These are phyloP conservation scores for Vitis riparia DNA, from an alignment of 164 flowering plant genomes.

Conservation along the genomic window DNA sequence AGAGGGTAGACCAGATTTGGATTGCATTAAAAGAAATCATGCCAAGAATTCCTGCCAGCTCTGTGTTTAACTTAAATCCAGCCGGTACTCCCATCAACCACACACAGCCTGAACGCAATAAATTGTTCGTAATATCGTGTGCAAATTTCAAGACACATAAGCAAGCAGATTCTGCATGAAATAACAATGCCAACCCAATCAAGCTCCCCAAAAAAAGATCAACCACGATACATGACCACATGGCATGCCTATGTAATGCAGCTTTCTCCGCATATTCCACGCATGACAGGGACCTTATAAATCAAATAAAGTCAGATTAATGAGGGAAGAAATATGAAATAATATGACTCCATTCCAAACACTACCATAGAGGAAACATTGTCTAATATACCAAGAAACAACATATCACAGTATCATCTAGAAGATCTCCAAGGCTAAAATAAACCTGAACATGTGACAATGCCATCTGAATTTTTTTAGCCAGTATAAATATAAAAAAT, in stretches of 20 bases:
- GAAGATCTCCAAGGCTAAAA: too few species aligned
- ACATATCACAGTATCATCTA: too few species aligned
- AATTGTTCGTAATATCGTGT: slow-evolving; percentile 53
- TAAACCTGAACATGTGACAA: too few species aligned
- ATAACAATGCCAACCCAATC: slow-evolving; percentile 54
- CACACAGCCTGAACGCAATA: slow-evolving; percentile 86
- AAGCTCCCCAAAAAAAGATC: slow-evolving; percentile 77
- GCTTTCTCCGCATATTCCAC: slow-evolving; percentile 83
- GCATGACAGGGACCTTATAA: slow-evolving; percentile 59
- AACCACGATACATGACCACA: slow-evolving; percentile 73
- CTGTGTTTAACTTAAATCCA: slow-evolving; percentile 93
- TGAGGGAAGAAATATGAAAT: background rate
- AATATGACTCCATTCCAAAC: background rate
- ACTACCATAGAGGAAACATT: background rate
- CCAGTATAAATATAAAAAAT: too few species aligned
- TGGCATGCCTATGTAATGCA: slow-evolving; percentile 62
- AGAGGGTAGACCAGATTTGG: slow-evolving; percentile 93
- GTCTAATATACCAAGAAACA: too few species aligned
- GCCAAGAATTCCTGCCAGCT: slow-evolving; percentile 83
- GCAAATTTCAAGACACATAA: slow-evolving; percentile 46
- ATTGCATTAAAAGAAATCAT: slow-evolving; percentile 76
- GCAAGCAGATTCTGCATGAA: slow-evolving; percentile 40
- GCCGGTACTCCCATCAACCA: slow-evolving; percentile 99
- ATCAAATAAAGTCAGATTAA: background rate
- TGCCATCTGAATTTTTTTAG: too few species aligned